phyloP scores from a whole-genome alignment of 2,329 filamentous ascomycete species.

The Ophiostoma australiae region DNA sequence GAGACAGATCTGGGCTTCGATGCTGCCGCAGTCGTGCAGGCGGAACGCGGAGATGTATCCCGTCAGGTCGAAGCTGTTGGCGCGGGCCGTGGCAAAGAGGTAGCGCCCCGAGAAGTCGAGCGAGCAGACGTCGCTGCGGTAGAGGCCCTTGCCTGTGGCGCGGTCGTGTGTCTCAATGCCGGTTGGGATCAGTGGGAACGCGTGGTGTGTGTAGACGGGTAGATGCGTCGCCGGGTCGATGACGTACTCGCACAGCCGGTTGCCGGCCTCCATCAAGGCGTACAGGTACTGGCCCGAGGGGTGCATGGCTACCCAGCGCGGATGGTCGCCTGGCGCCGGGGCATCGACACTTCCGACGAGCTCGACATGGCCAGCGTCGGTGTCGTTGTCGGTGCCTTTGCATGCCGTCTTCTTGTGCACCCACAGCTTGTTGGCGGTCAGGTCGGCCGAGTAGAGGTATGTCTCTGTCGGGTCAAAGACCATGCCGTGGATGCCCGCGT shows the following conservation, averaged over 20 bases:
- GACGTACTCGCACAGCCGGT: slow-evolving; percentile 74
- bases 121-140: slow-evolving; percentile 79
- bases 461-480: slow-evolving; percentile 69
- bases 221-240: slow-evolving; percentile 68
- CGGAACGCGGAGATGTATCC: slow-evolving; percentile 80
- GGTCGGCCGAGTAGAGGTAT: slow-evolving; percentile 74
- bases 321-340: slow-evolving; percentile 67
- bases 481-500: slow-evolving; percentile 75
- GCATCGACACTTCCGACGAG: slow-evolving; percentile 70
- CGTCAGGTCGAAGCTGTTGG: slow-evolving; percentile 68
- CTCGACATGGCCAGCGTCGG: slow-evolving; percentile 54
- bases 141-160: slow-evolving; percentile 51
- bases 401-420: slow-evolving; percentile 62
- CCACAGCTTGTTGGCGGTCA: slow-evolving; percentile 77
- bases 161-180: slow-evolving; percentile 51
- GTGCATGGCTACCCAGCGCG: slow-evolving; percentile 83
- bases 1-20: slow-evolving; percentile 73
- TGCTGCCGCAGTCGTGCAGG: slow-evolving; percentile 61
- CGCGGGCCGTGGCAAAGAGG: slow-evolving; percentile 78
- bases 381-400: slow-evolving; percentile 25
- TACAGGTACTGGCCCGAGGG: slow-evolving; percentile 74
- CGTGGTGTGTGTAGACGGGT: slow-evolving; percentile 71
- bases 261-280: slow-evolving; percentile 84
- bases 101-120: slow-evolving; percentile 64
- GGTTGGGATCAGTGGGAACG: slow-evolving; percentile 74